A percentile compares a stretch with the other conserved stretches of the same genome.
Evolutionary conservation across 2,329 filamentous ascomycete species (phyloP).

Genomic region (Alternaria atra): DNA sequence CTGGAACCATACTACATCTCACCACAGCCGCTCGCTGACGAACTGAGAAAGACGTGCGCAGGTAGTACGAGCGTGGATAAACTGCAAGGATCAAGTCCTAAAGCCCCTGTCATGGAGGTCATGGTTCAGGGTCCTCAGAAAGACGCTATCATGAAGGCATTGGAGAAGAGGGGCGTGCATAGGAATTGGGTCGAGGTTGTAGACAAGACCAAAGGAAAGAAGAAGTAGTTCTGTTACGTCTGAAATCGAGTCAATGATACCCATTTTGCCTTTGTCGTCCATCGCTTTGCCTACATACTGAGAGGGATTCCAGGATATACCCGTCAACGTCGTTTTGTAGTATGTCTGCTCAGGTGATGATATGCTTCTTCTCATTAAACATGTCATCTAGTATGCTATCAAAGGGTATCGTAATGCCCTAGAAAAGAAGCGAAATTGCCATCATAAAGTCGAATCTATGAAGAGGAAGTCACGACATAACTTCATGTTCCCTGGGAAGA

Average conservation of each 20-base stretch:
- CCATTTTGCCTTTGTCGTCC: neutral
- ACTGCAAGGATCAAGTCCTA: constrained; percentile 66
- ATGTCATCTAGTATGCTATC: neutral
- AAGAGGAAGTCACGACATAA: neutral
- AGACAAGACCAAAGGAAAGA: constrained; percentile 74
- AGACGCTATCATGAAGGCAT: constrained; percentile 66
- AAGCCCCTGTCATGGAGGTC: constrained; percentile 71
- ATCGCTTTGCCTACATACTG: neutral
- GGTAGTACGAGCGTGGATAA: constrained; percentile 72
- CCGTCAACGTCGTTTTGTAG: neutral
- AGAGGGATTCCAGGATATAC: neutral
- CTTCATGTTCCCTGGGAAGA: neutral
- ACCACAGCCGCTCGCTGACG: constrained; percentile 68
- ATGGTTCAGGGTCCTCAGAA: constrained; percentile 74
- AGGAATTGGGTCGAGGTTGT: constrained; percentile 69
- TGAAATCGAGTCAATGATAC: constrained; percentile 16
- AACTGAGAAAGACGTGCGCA: constrained; percentile 72
- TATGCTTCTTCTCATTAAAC: neutral
- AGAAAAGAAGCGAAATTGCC: neutral
- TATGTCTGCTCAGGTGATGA: neutral
- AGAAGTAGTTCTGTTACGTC: constrained; percentile 43
- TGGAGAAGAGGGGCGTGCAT: constrained; percentile 67
- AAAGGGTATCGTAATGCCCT: neutral
- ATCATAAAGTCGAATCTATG: neutral
- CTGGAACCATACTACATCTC: constrained; percentile 70